Percentiles rank a stretch among this genome's conserved stretches.
phyloP scores from a whole-genome alignment of 108 stramenopile genomes.

The Fragilaria radians region DNA sequence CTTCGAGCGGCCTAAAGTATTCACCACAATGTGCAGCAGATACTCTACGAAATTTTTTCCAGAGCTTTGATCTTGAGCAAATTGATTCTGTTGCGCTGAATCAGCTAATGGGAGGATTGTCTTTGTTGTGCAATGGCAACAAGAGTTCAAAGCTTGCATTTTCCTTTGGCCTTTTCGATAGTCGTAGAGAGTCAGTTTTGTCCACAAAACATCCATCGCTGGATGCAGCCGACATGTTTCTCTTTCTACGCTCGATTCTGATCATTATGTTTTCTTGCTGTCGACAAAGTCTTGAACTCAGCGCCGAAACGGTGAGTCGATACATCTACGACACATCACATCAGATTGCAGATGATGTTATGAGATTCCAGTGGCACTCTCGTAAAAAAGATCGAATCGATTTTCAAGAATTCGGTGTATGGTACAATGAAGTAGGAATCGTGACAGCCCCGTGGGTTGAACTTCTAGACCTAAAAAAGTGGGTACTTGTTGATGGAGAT shows the following conservation, averaged over 20 bases:
- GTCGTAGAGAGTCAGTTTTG: too few species aligned
- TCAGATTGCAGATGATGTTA: conserved; percentile 71
- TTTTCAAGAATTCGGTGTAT: conserved; percentile 87
- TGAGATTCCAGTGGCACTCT: conserved; percentile 61
- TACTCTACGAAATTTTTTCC: conserved; percentile 65
- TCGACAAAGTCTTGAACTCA: conserved; percentile 72
- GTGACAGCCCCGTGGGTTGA: conserved; percentile 92
- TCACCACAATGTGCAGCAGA: conserved; percentile 8
- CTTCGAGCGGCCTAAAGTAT: neutral
- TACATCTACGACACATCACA: conserved; percentile 76
- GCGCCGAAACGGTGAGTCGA: conserved; percentile 53
- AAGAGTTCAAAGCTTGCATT: conserved; percentile 82
- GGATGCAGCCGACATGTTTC: conserved; percentile 53
- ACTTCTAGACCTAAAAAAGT: conserved; percentile 90
- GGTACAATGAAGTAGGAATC: conserved; percentile 95
- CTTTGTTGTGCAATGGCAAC: conserved; percentile 72
- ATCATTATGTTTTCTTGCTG: conserved; percentile 86
- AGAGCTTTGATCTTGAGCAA: conserved; percentile 72
- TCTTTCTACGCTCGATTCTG: conserved; percentile 75
- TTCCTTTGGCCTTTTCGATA: conserved; percentile 75
- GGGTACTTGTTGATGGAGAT: conserved; percentile 41
- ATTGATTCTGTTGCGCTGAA: conserved; percentile 59
- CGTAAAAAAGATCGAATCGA: conserved; percentile 54
- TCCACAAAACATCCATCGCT: conserved; percentile 17
- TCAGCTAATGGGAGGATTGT: conserved; percentile 84